Evolutionary conservation across 2,329 filamentous ascomycete species (phyloP), one percentile per base, ranked within the genome.

Genomic region (Colletotrichum navitas): DNA sequence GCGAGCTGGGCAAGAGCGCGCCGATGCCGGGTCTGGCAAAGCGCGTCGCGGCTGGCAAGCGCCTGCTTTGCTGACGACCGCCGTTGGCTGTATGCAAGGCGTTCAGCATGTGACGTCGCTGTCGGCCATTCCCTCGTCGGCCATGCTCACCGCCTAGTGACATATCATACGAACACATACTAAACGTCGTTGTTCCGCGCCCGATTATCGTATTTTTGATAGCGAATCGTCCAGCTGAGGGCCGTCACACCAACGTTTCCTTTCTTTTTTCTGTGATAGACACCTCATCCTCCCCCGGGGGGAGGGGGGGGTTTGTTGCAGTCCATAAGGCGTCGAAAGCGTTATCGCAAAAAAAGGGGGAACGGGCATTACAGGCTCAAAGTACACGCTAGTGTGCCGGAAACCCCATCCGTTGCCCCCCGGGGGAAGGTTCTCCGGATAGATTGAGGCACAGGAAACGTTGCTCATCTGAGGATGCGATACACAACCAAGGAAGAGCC

Each of bases 71-170:
- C 43, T n/a, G 10, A 29, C 21, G 58, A 47, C 65, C 54, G 26
- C 61, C 29, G 43, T 63, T 52, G 56, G 26, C 60, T 45, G 47
- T 29, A n/a, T 62, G 64, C 68, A 63, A 34, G 68, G 56, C 64
- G 58, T 54, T 47, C 59, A 54, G 47, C 68, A 60, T 71, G 68
- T 71, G 68, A 71, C 68, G 68, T 71, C 65, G 68, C 62, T 49
- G 59, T 21, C 29, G 45, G 59, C 59, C 59, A 68, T 71, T 71
- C 58, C 68, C 64, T 68, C 64, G 56, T 71, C 68, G 63, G 49
- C 49, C 58, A 49, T 29, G 36, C 45, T 71, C 68, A 71, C 68
- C 68, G 68, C 65, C 65, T 71, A 63, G 59, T 71, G 68, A 71
- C 68, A 71, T 71, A 68, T 43, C 59, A 36, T n/a, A 21, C 45